Conservation (phyloP, 2,329 filamentous ascomycete genomes). For the Coniochaeta sp. region DNA sequence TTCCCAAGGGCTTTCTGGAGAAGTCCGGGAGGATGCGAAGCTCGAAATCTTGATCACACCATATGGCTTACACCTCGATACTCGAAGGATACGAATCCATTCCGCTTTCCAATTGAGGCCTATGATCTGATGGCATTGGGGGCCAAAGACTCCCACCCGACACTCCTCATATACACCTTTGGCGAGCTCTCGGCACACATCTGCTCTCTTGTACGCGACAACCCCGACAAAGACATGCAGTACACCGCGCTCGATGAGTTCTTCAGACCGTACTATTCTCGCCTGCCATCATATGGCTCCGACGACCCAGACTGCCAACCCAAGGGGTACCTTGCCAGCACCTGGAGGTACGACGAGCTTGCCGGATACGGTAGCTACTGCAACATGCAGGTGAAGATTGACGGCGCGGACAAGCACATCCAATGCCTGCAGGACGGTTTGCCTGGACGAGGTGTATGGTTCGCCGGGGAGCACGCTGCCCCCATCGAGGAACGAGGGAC, state of each 20-base stretch:
- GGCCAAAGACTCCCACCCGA: constrained; percentile 42
- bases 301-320: not conserved
- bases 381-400: constrained; percentile 27
- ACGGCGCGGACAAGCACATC: constrained; percentile 48
- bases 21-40: not conserved
- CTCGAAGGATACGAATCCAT: constrained; percentile 3
- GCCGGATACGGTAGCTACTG: not conserved
- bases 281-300: not conserved
- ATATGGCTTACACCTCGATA: constrained; percentile 4
- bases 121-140: constrained; percentile 2
- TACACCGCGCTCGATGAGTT: constrained; percentile 30
- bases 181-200: constrained; percentile 30
- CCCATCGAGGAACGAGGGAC: constrained; percentile 59
- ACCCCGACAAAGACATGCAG: constrained; percentile 4
- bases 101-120: constrained; percentile 6
- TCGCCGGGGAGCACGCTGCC: constrained; percentile 62
- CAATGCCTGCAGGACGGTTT: constrained; percentile 34
- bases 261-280: constrained; percentile 42
- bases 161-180: constrained; percentile 55
- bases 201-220: constrained; percentile 9
- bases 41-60: not conserved
- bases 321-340: not conserved
- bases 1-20: constrained; percentile 3
- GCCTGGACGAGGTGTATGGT: constrained; percentile 49
- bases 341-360: not conserved